These are phyloP conservation scores for Colletotrichum horii DNA, from an alignment of 2,329 filamentous ascomycete species.

Conservation along the genomic window DNA sequence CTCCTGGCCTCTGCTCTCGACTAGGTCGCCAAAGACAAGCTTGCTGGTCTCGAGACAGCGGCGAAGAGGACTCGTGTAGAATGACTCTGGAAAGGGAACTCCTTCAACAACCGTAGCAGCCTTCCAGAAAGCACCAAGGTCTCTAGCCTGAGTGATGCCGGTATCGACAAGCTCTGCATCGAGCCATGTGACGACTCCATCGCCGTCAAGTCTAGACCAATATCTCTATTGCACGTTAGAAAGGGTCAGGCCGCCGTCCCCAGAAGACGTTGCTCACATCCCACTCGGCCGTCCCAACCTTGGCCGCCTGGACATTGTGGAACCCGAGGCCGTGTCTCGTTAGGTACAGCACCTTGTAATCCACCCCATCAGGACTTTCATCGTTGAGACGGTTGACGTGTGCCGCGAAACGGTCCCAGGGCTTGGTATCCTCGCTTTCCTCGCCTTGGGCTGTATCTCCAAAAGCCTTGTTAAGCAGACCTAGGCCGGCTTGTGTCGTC, in stretches of 20 bases:
- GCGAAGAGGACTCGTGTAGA: conserved; percentile 63
- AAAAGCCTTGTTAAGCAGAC: conserved; percentile 56
- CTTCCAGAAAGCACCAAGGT: conserved; percentile 57
- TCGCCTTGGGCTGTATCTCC: conserved; percentile 19
- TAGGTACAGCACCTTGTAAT: conserved; percentile 59
- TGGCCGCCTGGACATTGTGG: conserved; percentile 55
- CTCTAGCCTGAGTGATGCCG: conserved; percentile 58
- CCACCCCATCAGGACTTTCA: conserved; percentile 42
- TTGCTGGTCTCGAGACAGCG: conserved; percentile 63
- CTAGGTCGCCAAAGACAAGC: conserved; percentile 52
- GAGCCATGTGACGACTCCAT: conserved; percentile 42
- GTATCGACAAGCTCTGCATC: conserved; percentile 54
- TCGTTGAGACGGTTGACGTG: conserved; percentile 54
- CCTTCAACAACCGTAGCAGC: conserved; percentile 45
- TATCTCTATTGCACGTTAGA: conserved; percentile 28
- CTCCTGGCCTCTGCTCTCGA: conserved; percentile 34
- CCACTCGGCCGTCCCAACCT: conserved; percentile 62
- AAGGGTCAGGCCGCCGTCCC: background rate
- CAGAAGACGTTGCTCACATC: conserved; percentile 39
- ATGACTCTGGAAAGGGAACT: conserved; percentile 57
- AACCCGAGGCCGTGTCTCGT: conserved; percentile 63
- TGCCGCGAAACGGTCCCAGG: conserved; percentile 57
- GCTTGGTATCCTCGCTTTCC: conserved; percentile 36
- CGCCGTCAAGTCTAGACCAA: conserved; percentile 43
- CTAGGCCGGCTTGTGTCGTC: conserved; percentile 54